phyloP scores from a whole-genome alignment of 176 grass and related monocot species.

The Oryza nivara region DNA sequence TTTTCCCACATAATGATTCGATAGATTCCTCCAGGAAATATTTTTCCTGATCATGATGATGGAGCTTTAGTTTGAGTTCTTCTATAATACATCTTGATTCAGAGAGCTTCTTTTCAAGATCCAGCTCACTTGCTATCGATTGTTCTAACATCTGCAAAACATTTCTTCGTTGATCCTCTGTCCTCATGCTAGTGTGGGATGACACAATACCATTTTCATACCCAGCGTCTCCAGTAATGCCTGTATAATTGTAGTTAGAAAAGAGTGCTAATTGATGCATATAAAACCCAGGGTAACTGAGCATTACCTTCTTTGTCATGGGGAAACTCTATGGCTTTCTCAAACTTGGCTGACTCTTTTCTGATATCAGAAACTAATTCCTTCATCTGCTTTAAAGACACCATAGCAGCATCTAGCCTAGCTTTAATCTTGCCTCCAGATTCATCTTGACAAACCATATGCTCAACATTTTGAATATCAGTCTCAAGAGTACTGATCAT shows the following conservation, averaged over 20 bases:
- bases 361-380: slow-evolving; percentile 74
- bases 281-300: slow-evolving; percentile 8
- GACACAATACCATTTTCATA: slow-evolving; percentile 54
- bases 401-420: slow-evolving; percentile 58
- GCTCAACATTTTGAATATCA: slow-evolving; percentile 63
- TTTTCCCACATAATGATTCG: slow-evolving; percentile 57
- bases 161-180: slow-evolving; percentile 67
- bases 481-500: slow-evolving; percentile 62
- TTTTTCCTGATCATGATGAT: slow-evolving; percentile 56
- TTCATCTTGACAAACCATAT: slow-evolving; percentile 50
- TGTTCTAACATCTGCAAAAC: slow-evolving; percentile 82
- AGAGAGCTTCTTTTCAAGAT: slow-evolving; percentile 81
- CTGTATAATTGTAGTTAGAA: slow-evolving; percentile 54
- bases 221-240: slow-evolving; percentile 42
- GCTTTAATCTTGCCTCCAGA: slow-evolving; percentile 49
- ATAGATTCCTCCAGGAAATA: slow-evolving; percentile 62
- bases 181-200: slow-evolving; percentile 49
- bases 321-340: slow-evolving; percentile 54
- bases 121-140: slow-evolving; percentile 86
- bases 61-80: slow-evolving; percentile 63
- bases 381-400: slow-evolving; percentile 69
- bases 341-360: slow-evolving; percentile 67
- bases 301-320: slow-evolving; percentile 59
- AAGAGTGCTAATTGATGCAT: slow-evolving; percentile 16
- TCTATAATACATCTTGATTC: slow-evolving; percentile 67